These are phyloP conservation scores for Nitzschia palea DNA, from an alignment of 108 stramenopile genomes.

Conservation along the genomic window DNA sequence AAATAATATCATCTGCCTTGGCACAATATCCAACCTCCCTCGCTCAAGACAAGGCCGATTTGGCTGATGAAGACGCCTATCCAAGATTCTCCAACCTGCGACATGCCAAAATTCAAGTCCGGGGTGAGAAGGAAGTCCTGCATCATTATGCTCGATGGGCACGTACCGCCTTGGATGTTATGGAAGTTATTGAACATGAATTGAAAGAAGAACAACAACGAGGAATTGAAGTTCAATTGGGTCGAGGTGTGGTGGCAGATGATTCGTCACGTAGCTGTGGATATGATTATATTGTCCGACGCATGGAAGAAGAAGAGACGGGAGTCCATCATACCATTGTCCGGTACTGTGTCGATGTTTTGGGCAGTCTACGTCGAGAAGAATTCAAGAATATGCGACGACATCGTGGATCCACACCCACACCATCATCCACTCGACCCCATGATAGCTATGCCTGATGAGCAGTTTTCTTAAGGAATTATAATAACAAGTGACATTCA, in stretches of 20 bases:
- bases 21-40: conserved; percentile 81
- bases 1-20: conserved; percentile 56
- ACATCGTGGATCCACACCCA: no score
- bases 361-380: conserved; percentile 79
- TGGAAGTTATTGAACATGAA: conserved; percentile 74
- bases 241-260: conserved; percentile 18
- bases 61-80: conserved; percentile 58
- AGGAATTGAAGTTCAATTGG: conserved; percentile 40
- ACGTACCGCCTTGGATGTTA: conserved; percentile 66
- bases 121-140: conserved; percentile 89
- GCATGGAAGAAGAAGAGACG: conserved; percentile 77
- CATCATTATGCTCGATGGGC: conserved; percentile 83
- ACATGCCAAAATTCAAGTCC: conserved; percentile 89
- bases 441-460: conserved; percentile 3
- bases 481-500: no score
- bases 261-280: conserved; percentile 33
- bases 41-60: conserved; percentile 64
- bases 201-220: conserved; percentile 55
- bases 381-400: conserved; percentile 58
- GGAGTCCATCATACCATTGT: conserved; percentile 71
- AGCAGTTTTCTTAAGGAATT: no score
- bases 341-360: conserved; percentile 83
- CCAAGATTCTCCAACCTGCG: conserved; percentile 82
- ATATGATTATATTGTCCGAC: conserved; percentile 66
- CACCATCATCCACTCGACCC: no score